These are phyloP conservation scores for Gentiana dahurica DNA, from an alignment of 257 asterid genomes.

Conservation along the genomic window DNA sequence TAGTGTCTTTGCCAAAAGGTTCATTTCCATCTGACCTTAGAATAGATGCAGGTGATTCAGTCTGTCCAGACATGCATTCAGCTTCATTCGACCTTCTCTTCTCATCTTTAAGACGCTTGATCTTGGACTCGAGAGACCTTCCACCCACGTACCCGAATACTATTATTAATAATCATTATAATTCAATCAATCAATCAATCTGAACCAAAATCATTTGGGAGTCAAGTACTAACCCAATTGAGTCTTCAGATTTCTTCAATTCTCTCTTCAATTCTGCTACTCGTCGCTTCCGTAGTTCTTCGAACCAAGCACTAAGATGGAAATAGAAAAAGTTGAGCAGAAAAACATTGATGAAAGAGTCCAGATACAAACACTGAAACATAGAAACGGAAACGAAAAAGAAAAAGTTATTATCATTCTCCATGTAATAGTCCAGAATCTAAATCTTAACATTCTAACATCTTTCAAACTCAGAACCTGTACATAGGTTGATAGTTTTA, in stretches of 20 bases:
- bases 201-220: neutral
- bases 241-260: constrained; percentile 62
- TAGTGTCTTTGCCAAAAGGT: constrained; percentile 32
- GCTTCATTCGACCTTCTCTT: constrained; percentile 26
- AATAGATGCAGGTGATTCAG: constrained; percentile 38
- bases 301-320: constrained; percentile 64
- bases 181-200: neutral
- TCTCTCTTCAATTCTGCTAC: constrained; percentile 70
- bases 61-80: constrained; percentile 23
- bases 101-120: constrained; percentile 44
- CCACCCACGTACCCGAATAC: neutral
- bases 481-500: too few relatives aligned
- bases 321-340: constrained; percentile 8
- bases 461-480: too few relatives aligned
- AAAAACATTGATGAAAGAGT: neutral
- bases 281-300: constrained; percentile 68
- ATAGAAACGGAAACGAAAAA: neutral
- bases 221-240: constrained; percentile 60
- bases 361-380: neutral
- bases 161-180: too few relatives aligned
- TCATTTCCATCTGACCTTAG: constrained; percentile 44
- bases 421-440: neutral
- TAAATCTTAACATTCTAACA: neutral
- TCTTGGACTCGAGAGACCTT: constrained; percentile 76
- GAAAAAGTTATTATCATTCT: neutral